These are phyloP conservation scores for Aspergillus asperescens DNA, from an alignment of 495 filamentous ascomycete genomes.

Conservation along the genomic window DNA sequence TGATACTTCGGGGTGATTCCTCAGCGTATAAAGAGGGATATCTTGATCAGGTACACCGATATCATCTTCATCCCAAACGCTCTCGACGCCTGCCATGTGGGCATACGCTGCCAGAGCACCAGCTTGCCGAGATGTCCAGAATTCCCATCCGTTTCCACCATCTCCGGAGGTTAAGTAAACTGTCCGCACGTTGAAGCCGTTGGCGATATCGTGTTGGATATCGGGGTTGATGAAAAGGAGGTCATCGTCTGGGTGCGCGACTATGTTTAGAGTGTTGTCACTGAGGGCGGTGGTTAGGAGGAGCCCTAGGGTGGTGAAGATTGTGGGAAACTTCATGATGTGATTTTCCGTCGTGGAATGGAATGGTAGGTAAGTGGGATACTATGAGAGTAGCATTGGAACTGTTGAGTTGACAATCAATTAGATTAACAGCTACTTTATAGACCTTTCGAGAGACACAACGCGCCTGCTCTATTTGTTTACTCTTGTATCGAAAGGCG, in stretches of 20 bases:
- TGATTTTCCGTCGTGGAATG: too few species aligned
- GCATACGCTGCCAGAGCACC: constrained; percentile 16
- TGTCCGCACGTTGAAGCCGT: constrained; percentile 50
- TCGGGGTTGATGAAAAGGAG: constrained; percentile 20
- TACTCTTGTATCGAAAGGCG: too few species aligned
- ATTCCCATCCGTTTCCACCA: constrained; percentile 45
- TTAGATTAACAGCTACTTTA: too few species aligned
- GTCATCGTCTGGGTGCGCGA: constrained; percentile 22
- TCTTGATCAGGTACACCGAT: constrained; percentile 1
- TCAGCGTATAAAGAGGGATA: constrained; percentile 13
- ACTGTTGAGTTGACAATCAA: too few species aligned
- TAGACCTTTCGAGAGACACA: too few species aligned
- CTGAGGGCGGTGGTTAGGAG: not conserved
- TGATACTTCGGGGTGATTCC: constrained; percentile 4
- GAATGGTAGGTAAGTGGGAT: too few species aligned
- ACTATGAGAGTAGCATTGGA: too few species aligned
- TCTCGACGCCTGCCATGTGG: constrained; percentile 10
- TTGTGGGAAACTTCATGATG: not conserved
- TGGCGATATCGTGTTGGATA: constrained; percentile 11
- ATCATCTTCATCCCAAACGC: constrained; percentile 13
- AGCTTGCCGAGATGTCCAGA: constrained; percentile 12
- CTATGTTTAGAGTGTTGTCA: constrained; percentile 17
- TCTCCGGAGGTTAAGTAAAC: constrained; percentile 80
- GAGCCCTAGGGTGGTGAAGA: not conserved
- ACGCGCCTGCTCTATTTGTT: too few species aligned